phyloP scores from a whole-genome alignment of 2,329 filamentous ascomycete genomes.

The Cordyceps militaris region DNA sequence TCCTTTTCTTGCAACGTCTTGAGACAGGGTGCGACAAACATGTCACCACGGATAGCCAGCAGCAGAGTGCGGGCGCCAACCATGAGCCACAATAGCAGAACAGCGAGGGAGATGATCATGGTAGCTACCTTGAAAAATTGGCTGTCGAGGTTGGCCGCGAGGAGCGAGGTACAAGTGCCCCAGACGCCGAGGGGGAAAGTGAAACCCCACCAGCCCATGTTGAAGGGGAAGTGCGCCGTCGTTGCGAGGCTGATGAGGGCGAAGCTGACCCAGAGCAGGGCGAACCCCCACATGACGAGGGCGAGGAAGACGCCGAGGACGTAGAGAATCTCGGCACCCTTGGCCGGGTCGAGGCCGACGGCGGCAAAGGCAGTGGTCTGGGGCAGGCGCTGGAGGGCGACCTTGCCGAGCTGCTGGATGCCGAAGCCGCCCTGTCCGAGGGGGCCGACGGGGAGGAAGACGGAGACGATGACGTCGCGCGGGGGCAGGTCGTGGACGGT shows the following conservation, averaged over 20 bases:
- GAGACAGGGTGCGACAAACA: constrained; percentile 39
- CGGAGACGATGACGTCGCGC: constrained; percentile 59
- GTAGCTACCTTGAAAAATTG: constrained; percentile 36
- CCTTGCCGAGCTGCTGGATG: constrained; percentile 44
- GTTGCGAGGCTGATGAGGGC: constrained; percentile 35
- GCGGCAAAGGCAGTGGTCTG: constrained; percentile 38
- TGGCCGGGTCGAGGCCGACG: constrained; percentile 25
- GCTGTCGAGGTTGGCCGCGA: constrained; percentile 36
- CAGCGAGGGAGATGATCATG: constrained; percentile 34
- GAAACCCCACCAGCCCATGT: constrained; percentile 43
- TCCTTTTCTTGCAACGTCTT: constrained; percentile 30
- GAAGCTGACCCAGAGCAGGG: constrained; percentile 36
- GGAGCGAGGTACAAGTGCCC: constrained; percentile 32
- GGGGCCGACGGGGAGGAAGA: constrained; percentile 60
- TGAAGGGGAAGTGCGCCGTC: constrained; percentile 36
- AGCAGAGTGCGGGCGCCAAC: constrained; percentile 33
- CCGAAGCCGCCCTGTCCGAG: constrained; percentile 59
- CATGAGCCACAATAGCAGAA: constrained; percentile 36
- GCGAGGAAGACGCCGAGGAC: constrained; percentile 44
- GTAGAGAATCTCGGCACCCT: constrained; percentile 43
- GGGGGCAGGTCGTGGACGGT: constrained; percentile 60
- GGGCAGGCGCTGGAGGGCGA: constrained; percentile 36
- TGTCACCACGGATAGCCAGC: constrained; percentile 32
- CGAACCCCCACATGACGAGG: constrained; percentile 39
- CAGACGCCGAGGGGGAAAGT: constrained; percentile 41